Percentiles rank a stretch among this genome's conserved stretches.
These are phyloP conservation scores for Candida pini DNA, from an alignment of 805 yeast genomes.

Conservation along the genomic window DNA sequence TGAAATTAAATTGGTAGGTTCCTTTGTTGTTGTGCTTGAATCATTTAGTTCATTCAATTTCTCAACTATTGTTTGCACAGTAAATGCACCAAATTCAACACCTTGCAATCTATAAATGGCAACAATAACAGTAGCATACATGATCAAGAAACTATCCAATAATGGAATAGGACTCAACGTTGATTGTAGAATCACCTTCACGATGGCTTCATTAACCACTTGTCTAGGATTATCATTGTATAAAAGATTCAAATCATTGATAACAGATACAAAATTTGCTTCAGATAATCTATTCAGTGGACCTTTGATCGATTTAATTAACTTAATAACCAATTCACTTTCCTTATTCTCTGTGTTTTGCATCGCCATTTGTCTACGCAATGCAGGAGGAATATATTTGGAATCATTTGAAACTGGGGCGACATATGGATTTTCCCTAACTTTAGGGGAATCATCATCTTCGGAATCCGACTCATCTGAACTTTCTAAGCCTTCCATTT, in stretches of 20 bases:
- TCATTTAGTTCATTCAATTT: constrained; percentile 41
- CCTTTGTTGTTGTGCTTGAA: constrained; percentile 26
- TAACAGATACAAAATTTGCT: constrained; percentile 67
- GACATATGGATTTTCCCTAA: constrained; percentile 68
- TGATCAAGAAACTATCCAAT: constrained; percentile 70
- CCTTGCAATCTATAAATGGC: constrained; percentile 79
- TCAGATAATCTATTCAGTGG: constrained; percentile 86
- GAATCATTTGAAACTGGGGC: constrained; percentile 40
- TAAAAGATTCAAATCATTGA: constrained; percentile 58
- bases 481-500: constrained; percentile 28
- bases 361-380: constrained; percentile 49
- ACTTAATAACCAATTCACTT: constrained; percentile 40
- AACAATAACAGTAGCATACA: constrained; percentile 72
- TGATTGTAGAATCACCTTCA: constrained; percentile 58
- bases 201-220: constrained; percentile 65
- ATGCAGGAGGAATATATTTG: constrained; percentile 34
- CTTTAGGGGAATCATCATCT: constrained; percentile 26
- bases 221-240: constrained; percentile 71
- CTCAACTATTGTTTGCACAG: constrained; percentile 77
- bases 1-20: constrained; percentile 52
- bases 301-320: constrained; percentile 69
- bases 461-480: constrained; percentile 14
- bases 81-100: constrained; percentile 81
- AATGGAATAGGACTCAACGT: constrained; percentile 58
- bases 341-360: constrained; percentile 28